A percentile compares a stretch with the other conserved stretches of the same genome.
These are phyloP conservation scores for Letharia columbiana DNA, from an alignment of 495 filamentous ascomycete genomes.

Conservation along the genomic window DNA sequence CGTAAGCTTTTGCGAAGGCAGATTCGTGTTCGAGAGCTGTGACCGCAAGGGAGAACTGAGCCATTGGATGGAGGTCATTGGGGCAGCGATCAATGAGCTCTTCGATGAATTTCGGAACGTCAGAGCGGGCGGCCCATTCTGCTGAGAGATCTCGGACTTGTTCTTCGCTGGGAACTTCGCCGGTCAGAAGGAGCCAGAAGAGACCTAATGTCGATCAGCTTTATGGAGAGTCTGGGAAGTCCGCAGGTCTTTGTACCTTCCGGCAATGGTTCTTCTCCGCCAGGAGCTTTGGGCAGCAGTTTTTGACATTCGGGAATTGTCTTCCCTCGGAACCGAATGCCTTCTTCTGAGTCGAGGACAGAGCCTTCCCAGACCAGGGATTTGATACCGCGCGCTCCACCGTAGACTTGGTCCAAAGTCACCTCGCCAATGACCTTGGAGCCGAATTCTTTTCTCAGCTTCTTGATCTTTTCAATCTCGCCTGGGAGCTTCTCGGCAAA, in stretches of 20 bases:
- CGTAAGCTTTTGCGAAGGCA: slow-evolving; percentile 93
- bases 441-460: slow-evolving; percentile 87
- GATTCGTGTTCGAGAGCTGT: slow-evolving; percentile 98
- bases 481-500: slow-evolving; percentile 91
- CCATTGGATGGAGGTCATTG: slow-evolving; percentile 97
- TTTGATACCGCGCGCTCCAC: slow-evolving; percentile 98
- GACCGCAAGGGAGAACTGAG: slow-evolving; percentile 96
- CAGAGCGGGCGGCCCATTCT: slow-evolving; percentile 96
- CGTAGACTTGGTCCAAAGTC: slow-evolving; percentile 98
- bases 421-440: slow-evolving; percentile 94
- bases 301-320: slow-evolving; percentile 98
- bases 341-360: slow-evolving; percentile 95
- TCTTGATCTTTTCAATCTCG: slow-evolving; percentile 99
- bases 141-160: slow-evolving; percentile 96
- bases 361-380: slow-evolving; percentile 98
- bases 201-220: slow-evolving; percentile 53
- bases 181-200: slow-evolving; percentile 98
- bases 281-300: slow-evolving; percentile 89
- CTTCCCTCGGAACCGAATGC: slow-evolving; percentile 96
- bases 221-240: neutral
- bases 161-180: slow-evolving; percentile 92
- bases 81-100: slow-evolving; percentile 99
- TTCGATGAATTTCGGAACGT: slow-evolving; percentile 92
- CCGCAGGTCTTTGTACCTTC: slow-evolving; percentile 53
- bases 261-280: slow-evolving; percentile 90